Conservation (phyloP, 2,329 filamentous ascomycete species). For the Cladosporium velox region DNA sequence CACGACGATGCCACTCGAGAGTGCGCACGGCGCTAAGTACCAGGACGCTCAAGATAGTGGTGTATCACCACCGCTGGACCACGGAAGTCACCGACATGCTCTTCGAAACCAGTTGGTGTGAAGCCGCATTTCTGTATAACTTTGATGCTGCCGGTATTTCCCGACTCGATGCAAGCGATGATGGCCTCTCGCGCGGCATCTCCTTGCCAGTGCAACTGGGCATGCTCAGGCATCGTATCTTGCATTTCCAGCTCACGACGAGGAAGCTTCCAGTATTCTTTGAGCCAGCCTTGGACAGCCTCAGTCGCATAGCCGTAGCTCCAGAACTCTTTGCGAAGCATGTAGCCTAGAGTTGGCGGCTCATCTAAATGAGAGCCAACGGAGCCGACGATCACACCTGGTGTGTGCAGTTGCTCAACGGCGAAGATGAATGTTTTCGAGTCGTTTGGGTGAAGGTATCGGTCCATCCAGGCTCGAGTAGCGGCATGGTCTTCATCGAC, state of each 20-base stretch:
- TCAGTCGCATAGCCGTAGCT: not conserved
- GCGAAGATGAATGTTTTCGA: slow-evolving; percentile 5
- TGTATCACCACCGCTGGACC: not conserved
- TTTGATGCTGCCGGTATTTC: not conserved
- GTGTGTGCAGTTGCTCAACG: not conserved
- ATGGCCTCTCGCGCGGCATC: slow-evolving; percentile 1
- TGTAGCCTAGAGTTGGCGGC: slow-evolving; percentile 2
- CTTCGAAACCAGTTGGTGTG: not conserved
- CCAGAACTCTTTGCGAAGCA: slow-evolving; percentile 9
- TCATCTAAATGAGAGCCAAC: not conserved
- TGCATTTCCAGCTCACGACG: not conserved
- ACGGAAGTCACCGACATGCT: not conserved
- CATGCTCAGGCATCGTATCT: not conserved
- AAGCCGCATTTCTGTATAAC: slow-evolving; percentile 8
- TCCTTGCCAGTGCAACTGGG: not conserved
- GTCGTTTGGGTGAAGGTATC: slow-evolving; percentile 3
- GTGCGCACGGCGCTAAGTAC: not conserved
- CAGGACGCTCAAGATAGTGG: slow-evolving; percentile 1
- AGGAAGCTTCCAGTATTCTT: slow-evolving; percentile 10
- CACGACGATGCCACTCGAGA: not conserved
- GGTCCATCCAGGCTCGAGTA: slow-evolving; percentile 7
- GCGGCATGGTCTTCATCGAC: not conserved
- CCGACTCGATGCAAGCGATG: not conserved
- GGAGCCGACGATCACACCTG: not conserved
- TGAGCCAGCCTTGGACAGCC: slow-evolving; percentile 12